Evolutionary conservation across 2,329 filamentous ascomycete genomes (phyloP).

Genomic region (Fusarium sp.): DNA sequence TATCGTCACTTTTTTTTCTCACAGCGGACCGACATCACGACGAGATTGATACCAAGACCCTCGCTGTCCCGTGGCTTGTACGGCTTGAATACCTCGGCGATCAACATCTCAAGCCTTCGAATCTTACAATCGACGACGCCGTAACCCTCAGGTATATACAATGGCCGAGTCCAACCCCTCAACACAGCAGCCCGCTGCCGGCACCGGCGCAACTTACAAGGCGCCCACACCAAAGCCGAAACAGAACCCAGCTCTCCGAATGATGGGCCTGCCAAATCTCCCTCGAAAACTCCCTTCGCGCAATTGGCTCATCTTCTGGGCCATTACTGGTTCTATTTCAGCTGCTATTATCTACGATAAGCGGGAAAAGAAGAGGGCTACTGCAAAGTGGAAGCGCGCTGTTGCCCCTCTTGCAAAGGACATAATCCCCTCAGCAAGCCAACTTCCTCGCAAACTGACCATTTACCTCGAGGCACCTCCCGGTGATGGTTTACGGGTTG

Average conservation of each 20-base stretch:
- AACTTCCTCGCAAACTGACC: conserved; percentile 85
- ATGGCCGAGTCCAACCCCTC: conserved; percentile 45
- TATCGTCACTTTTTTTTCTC: conserved; percentile 39
- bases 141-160: neutral
- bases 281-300: conserved; percentile 89
- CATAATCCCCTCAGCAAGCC: conserved; percentile 73
- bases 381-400: conserved; percentile 85
- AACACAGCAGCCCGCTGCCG: conserved; percentile 45
- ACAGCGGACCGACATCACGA: conserved; percentile 22
- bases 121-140: neutral
- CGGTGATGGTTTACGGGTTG: conserved; percentile 82
- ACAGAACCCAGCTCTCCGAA: conserved; percentile 78
- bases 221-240: conserved; percentile 58
- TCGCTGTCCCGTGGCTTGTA: conserved; percentile 21
- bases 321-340: conserved; percentile 81
- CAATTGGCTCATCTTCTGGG: conserved; percentile 97
- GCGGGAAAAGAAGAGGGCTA: conserved; percentile 85
- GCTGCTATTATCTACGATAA: conserved; percentile 91
- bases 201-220: conserved; percentile 46
- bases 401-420: conserved; percentile 88
- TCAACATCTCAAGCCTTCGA: neutral
- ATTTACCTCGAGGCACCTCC: conserved; percentile 89
- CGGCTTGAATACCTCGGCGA: conserved; percentile 15
- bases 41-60: conserved; percentile 24
- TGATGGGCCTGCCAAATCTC: conserved; percentile 88